These are phyloP conservation scores for Fusarium sp. DNA, from an alignment of 2,329 filamentous ascomycete species.

Conservation along the genomic window DNA sequence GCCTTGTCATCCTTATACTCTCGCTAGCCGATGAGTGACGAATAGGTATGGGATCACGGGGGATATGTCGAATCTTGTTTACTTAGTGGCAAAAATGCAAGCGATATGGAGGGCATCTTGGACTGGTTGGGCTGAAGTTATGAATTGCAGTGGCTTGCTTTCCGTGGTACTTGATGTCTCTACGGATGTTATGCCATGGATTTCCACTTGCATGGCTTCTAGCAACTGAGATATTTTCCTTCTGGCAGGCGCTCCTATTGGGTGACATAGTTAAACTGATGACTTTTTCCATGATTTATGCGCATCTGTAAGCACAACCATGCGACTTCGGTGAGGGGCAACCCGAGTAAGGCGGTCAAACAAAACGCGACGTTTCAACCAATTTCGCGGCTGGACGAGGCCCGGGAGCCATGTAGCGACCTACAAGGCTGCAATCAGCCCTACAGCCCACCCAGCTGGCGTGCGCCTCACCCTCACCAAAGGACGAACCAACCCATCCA, in stretches of 20 bases:
- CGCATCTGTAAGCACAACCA: slow-evolving; percentile 11
- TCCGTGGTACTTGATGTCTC: slow-evolving; percentile 44
- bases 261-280: slow-evolving; percentile 14
- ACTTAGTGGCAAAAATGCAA: slow-evolving; percentile 49
- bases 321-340: slow-evolving; percentile 26
- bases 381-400: slow-evolving; percentile 3
- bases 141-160: slow-evolving; percentile 44
- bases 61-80: slow-evolving; percentile 44
- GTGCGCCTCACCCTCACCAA: background rate
- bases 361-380: slow-evolving; percentile 19
- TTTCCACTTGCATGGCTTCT: slow-evolving; percentile 35
- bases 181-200: slow-evolving; percentile 37
- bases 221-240: slow-evolving; percentile 44
- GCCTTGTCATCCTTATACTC: slow-evolving; percentile 30
- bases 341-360: slow-evolving; percentile 32
- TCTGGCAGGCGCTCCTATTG: slow-evolving; percentile 12
- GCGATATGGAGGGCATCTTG: slow-evolving; percentile 47
- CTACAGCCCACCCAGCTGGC: slow-evolving; percentile 34
- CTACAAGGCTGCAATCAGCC: slow-evolving; percentile 34
- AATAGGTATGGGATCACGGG: slow-evolving; percentile 33
- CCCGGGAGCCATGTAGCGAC: background rate
- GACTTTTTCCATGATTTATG: slow-evolving; percentile 1
- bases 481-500: background rate
- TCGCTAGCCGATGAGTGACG: slow-evolving; percentile 30
- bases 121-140: slow-evolving; percentile 45